Base-by-base conservation (phyloP, 495 filamentous ascomycete genomes). In the Trichoderma parareesei region DNA sequence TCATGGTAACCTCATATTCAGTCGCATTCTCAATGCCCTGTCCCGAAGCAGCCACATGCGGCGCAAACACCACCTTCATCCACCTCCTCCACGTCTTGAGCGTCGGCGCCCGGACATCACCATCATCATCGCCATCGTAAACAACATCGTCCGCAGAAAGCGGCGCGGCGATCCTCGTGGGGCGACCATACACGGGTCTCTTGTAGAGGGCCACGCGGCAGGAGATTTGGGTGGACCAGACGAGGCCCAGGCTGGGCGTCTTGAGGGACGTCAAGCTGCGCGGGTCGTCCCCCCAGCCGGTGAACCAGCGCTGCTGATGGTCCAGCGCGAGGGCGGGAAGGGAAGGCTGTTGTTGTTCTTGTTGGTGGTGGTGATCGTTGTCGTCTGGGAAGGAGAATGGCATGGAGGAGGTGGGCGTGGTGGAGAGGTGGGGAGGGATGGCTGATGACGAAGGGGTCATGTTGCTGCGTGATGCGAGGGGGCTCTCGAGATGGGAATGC, bases 241-340 rank as follows among this genome's bases (percentile, higher is more conserved):
- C 85, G 13, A 96, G 80, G 0, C 94, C 94, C 63, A 98, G 76
- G 9, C 89, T 86, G 0, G 94, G 94, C 0, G 90, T 95, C 76
- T 98, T 98, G 14, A 86, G 78, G 41, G 76, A 72, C 27, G 67
- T 72, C 35, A 76, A 70, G 11, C 64, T 60, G 48, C 65, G 62
- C 0, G 69, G 76, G 46, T 80, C 77, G 71, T 92, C 88, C 33
- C 91, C 92, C 93, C 94, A 98, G 44, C 94, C 94, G 3, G 90
- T 93, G 74, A 97, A 97, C 82, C 90, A 98, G 8, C 88, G 85
- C 70, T 95, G 89, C 74, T 98, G 94, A 73, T 95, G 90, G 66
- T 92, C 84, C 16, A 97, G 82, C n/a, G 80, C 82, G 42, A 95
- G 79, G 14, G 73, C 84, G 71, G 71, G 81, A 74, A 61, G 84